Base-by-base conservation (phyloP, 2,329 filamentous ascomycete genomes). In the Acrocalymma vagum region DNA sequence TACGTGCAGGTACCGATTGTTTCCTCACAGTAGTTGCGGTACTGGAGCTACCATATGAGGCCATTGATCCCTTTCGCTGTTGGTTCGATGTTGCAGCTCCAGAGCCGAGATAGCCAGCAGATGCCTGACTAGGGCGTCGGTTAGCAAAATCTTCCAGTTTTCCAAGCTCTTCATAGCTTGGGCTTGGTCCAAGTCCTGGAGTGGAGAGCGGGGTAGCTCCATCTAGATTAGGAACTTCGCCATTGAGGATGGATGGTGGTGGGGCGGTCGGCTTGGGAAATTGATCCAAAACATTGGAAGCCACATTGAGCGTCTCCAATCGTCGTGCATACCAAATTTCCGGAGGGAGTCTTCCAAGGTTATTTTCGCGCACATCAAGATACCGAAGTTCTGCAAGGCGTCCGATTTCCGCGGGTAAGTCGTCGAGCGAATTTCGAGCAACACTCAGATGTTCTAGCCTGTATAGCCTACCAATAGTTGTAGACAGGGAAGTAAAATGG, bases 251-350 rank as follows among this genome's bases (percentile, higher is more conserved):
- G 27, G 45, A 65, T 32, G 88, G 84, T 34, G 89, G 84, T 31
- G 89, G 84, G 7, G 87, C 87, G 29, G 78, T 77, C 15, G 90
- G 90, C 64, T 95, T 96, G 1, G 94, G 94, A 63, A 99, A 97
- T 26, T 83, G 84, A 34, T 92, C 87, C 14, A 99, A 78, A 6
- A 97, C 86, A 57, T 99, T 99, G 9, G 94, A 96, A 1, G 93
- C 97, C 9, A 95, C 86, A 58, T 99, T 99, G 44, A 99, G 80
- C 0, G 87, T 93, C 69, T 97, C 92, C 38, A 99, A 73, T 63
- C 87, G 91, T 57, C 87, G 86, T 35, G 93, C 93, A 78, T 90
- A 93, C 94, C 94, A 99, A n/a, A 99, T 80, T 63, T 99, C 94
- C 63, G 89, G 84, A 2, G 94, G 94, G 21, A 99, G 77, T 60